These are phyloP conservation scores for Sporothrix mexicana DNA, from an alignment of 2,329 filamentous ascomycete species.

Conservation along the genomic window DNA sequence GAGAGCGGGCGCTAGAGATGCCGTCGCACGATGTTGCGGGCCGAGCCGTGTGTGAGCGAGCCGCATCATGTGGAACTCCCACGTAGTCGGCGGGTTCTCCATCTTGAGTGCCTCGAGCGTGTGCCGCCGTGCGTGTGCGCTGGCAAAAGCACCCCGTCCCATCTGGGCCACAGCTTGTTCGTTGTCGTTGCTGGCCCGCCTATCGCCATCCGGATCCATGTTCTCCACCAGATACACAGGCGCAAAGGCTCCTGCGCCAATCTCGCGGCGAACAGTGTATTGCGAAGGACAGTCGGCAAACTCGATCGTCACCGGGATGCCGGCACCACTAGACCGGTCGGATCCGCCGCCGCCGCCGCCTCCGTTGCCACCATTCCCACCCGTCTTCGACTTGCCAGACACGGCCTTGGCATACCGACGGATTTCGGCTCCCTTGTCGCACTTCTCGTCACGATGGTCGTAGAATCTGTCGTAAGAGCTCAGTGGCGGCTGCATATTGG, in stretches of 20 bases:
- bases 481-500: constrained; percentile 74
- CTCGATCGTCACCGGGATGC: constrained; percentile 67
- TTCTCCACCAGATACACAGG: constrained; percentile 92
- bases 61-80: constrained; percentile 97
- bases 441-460: constrained; percentile 69
- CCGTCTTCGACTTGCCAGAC: constrained; percentile 63
- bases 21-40: constrained; percentile 70
- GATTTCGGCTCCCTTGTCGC: constrained; percentile 74
- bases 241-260: constrained; percentile 92
- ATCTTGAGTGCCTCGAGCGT: constrained; percentile 88
- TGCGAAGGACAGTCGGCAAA: constrained; percentile 69
- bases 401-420: constrained; percentile 78
- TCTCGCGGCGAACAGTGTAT: constrained; percentile 82
- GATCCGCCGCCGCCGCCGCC: constrained; percentile 45
- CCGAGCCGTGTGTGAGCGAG: constrained; percentile 78
- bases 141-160: constrained; percentile 67
- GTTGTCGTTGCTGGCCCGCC: constrained; percentile 53
- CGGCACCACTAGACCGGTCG: constrained; percentile 66
- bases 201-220: constrained; percentile 55
- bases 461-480: constrained; percentile 78
- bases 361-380: constrained; percentile 47
- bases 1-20: constrained; percentile 81
- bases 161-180: constrained; percentile 49
- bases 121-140: constrained; percentile 57
- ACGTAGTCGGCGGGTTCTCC: constrained; percentile 84